Evolutionary conservation across 768 basidiomycete species (phyloP), one percentile per base, ranked within the genome.

Genomic region (Chalciporus pseudorubinellus): DNA sequence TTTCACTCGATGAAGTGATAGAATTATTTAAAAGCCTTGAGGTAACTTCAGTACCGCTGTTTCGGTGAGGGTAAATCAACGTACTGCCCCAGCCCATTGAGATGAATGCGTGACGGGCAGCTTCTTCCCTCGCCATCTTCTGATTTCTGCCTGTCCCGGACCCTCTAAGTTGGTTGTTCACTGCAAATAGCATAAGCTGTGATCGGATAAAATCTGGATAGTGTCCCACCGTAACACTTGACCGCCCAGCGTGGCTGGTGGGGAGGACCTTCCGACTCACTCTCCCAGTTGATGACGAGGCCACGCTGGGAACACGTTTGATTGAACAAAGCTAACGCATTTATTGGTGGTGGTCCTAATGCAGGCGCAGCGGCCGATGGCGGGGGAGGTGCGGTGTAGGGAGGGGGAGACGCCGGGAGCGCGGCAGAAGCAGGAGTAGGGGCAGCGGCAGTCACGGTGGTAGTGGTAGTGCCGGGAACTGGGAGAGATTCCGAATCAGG

Each of bases 101-200:
- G 11, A 61, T 60, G 69, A 74, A 83, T 42, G 84, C 84, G 48
- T 77, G 70, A 34, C 77, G 76, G 28, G 82, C 83, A n/a, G 85
- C 84, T 54, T 82, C 79, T 67, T 85, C 83, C 56, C 84, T 86
- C 8, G 84, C 85, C n/a, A 68, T 42, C 56, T 85, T 87, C 64
- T 84, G 83, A 50, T 74, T 85, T 52, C 78, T 81, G 19, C 79
- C 85, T 4, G 44, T 55, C 0, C 83, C 85, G 4, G 62, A 45
- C 20, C 84, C 85, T 54, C 59, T 74, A 55, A 76, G 72, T n/a
- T 68, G 59, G 2, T 68, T 74, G 50, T 81, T 77, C 20, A 87
- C 84, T 86, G 46, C 1, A 22, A n/a, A 34, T 9, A 28, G 48
- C 8, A 42, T 53, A 18, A 55, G 51, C 42, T 34, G 33, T 36